Evolutionary conservation across 345 rosid genomes (phyloP).

Genomic region (Eucalyptus curtisii): DNA sequence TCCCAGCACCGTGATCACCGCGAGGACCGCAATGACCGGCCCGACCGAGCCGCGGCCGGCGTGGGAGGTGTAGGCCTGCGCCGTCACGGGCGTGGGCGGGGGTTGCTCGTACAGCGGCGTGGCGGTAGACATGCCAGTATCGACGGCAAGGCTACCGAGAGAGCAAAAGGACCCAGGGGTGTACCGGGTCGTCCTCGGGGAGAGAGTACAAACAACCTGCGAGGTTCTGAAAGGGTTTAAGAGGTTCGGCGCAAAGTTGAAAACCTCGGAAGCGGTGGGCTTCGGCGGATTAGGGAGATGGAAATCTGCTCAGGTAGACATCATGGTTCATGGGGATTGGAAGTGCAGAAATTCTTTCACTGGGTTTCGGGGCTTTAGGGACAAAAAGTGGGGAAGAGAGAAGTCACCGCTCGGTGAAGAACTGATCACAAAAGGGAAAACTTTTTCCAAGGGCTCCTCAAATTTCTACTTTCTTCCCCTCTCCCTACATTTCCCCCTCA

Average conservation of each 20-base stretch:
- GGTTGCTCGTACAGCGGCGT: slow-evolving; percentile 25
- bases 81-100: slow-evolving; percentile 15
- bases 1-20: slow-evolving; percentile 44
- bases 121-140: background rate
- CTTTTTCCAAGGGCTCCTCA: background rate
- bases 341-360: background rate
- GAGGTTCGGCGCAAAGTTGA: background rate
- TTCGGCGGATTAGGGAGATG: background rate
- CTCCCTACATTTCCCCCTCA: background rate
- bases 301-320: background rate
- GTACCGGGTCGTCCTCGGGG: background rate
- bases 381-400: background rate
- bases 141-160: background rate
- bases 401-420: background rate
- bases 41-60: slow-evolving; percentile 47
- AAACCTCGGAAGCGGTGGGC: background rate
- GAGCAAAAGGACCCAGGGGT: background rate
- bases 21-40: slow-evolving; percentile 52
- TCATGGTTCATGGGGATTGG: background rate
- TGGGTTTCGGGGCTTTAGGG: background rate
- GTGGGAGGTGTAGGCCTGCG: slow-evolving; percentile 20
- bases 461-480: background rate
- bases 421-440: background rate
- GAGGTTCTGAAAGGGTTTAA: too few species aligned
- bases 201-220: background rate